Percentiles rank a stretch among this genome's conserved stretches.
phyloP scores from a whole-genome alignment of 148 eudicot species.

The Persicaria maculosa region DNA sequence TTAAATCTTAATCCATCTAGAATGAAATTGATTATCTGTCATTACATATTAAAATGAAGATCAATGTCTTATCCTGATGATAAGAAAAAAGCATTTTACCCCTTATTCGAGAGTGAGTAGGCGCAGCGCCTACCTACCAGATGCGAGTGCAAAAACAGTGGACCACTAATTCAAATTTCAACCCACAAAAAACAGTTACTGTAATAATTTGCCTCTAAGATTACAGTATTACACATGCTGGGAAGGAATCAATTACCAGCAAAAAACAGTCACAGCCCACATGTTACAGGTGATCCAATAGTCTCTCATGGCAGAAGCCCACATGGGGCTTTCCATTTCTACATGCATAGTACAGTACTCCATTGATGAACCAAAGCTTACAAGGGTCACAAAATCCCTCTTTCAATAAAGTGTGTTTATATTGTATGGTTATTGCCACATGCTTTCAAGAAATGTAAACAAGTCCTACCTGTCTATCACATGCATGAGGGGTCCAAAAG shows the following conservation, averaged over 20 bases:
- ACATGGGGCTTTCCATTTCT: not conserved
- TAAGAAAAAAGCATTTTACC: too few relatives aligned
- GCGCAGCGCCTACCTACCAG: too few relatives aligned
- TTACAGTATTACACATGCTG: not conserved
- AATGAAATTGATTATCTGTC: too few relatives aligned
- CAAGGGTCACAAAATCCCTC: not conserved
- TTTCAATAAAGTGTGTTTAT: not conserved
- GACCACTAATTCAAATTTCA: not conserved
- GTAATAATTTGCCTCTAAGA: not conserved
- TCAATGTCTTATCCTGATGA: too few relatives aligned
- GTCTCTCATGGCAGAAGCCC: not conserved
- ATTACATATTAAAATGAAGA: too few relatives aligned
- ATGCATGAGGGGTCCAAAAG: slow-evolving; percentile 5
- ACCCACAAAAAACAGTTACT: not conserved
- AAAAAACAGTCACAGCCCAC: not conserved
- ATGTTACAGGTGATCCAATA: slow-evolving; percentile 1
- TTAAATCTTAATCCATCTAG: too few relatives aligned
- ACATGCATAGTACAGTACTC: not conserved
- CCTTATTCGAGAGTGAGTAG: too few relatives aligned
- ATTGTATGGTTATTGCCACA: not conserved
- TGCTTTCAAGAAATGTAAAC: not conserved
- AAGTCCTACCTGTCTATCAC: slow-evolving; percentile 2
- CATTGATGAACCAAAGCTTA: not conserved
- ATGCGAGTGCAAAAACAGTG: too few relatives aligned
- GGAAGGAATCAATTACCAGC: slow-evolving; percentile 6